phyloP scores from a whole-genome alignment of 768 basidiomycete genomes.

The Termitomyces sp. region DNA sequence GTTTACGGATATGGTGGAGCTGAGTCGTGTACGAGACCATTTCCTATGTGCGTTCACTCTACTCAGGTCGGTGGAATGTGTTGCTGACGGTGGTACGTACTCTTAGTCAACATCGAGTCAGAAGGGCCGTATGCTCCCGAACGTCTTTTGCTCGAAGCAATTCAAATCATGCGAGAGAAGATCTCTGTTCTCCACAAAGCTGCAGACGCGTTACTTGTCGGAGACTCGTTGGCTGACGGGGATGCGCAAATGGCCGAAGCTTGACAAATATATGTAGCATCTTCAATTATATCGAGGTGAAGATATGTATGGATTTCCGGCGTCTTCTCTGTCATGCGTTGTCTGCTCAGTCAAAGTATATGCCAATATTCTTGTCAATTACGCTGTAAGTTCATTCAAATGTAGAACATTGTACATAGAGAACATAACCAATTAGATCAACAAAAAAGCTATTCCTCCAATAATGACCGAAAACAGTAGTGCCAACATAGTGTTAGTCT shows the following conservation, averaged over 20 bases:
- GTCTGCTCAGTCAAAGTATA: background rate
- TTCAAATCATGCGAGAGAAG: conserved; percentile 80
- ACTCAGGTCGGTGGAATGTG: background rate
- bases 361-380: background rate
- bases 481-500: background rate
- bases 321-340: background rate
- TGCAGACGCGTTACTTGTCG: conserved; percentile 49
- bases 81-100: background rate
- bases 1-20: conserved; percentile 76
- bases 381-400: background rate
- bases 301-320: background rate
- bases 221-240: conserved; percentile 25
- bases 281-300: background rate
- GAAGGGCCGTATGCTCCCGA: conserved; percentile 86
- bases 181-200: conserved; percentile 54
- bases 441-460: conserved; percentile 1
- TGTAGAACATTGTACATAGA: background rate
- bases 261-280: conserved; percentile 6
- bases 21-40: conserved; percentile 84
- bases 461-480: background rate
- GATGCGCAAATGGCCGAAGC: conserved; percentile 53
- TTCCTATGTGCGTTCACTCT: conserved; percentile 70
- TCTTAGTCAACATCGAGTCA: conserved; percentile 80
- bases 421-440: background rate
- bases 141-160: conserved; percentile 73